Conservation (phyloP, 73 alveolate species). For the Tetrahymena elliotti region DNA sequence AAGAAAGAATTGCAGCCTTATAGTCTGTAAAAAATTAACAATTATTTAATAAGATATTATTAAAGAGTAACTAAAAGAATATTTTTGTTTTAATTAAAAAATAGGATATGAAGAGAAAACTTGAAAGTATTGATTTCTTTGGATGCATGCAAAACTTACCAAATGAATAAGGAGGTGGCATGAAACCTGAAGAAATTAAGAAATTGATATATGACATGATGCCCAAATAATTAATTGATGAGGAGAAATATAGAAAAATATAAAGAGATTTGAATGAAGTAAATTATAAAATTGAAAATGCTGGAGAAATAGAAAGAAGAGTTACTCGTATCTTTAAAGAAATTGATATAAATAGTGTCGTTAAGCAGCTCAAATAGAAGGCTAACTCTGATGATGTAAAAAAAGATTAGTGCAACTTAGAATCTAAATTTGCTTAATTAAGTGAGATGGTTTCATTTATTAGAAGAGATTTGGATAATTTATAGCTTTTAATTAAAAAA, state of each 20-base stretch:
- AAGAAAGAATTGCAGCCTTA: background rate
- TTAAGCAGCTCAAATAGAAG: constrained; percentile 6
- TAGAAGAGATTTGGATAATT: constrained; percentile 27
- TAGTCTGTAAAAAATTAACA: background rate
- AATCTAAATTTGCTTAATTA: constrained; percentile 6
- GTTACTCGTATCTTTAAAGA: constrained; percentile 36
- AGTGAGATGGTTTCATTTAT: constrained; percentile 8
- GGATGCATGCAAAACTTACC: background rate
- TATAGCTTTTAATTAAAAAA: constrained; percentile 13
- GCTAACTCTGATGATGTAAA: constrained; percentile 33
- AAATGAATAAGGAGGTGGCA: background rate
- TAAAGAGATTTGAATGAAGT: constrained; percentile 20
- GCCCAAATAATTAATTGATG: constrained; percentile 5
- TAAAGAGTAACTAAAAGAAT: no score
- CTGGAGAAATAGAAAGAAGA: constrained; percentile 37
- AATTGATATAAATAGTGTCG: constrained; percentile 19
- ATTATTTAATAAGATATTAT: no score
- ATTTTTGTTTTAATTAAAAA: no score
- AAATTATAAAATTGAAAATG: constrained; percentile 17
- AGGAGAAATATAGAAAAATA: constrained; percentile 28
- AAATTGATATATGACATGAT: background rate
- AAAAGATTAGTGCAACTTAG: constrained; percentile 11
- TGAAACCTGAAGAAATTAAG: background rate
- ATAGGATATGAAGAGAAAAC: background rate
- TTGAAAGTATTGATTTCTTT: background rate